Evolutionary conservation across 2,329 filamentous ascomycete species (phyloP).

Genomic region (Hawksworthiomyces lignivorus): DNA sequence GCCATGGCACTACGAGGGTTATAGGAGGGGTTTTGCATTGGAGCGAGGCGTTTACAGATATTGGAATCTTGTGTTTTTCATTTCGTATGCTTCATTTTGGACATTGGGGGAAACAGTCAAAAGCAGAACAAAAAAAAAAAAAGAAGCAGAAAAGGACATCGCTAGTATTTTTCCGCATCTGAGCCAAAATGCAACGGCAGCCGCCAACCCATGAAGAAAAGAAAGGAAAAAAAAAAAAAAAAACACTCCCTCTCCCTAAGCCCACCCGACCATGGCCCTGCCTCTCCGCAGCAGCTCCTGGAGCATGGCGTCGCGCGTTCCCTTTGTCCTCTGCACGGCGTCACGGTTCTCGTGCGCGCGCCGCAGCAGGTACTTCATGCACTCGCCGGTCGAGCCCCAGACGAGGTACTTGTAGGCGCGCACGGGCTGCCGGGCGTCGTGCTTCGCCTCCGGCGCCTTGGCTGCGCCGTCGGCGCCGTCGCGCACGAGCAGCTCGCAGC

Average conservation of each 20-base stretch:
- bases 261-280: slow-evolving; percentile 13
- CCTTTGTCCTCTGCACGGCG: slow-evolving; percentile 55
- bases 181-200: no score
- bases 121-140: not conserved
- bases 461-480: not conserved
- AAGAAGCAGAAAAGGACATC: not conserved
- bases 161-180: no score
- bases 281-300: slow-evolving; percentile 49
- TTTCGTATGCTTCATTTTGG: not conserved
- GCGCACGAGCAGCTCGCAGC: slow-evolving; percentile 47
- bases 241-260: no score
- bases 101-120: no score
- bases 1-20: slow-evolving; percentile 70
- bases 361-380: slow-evolving; percentile 73
- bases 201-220: not conserved
- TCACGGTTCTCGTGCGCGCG: slow-evolving; percentile 69
- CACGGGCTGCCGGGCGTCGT: slow-evolving; percentile 13
- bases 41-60: no score
- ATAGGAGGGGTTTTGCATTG: slow-evolving; percentile 16
- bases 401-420: slow-evolving; percentile 59
- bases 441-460: slow-evolving; percentile 9
- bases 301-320: slow-evolving; percentile 56
- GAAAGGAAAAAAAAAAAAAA: not conserved
- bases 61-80: not conserved
- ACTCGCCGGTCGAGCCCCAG: slow-evolving; percentile 68